Conservation (phyloP, 2,329 filamentous ascomycete genomes). For the Xylaria sp. region DNA sequence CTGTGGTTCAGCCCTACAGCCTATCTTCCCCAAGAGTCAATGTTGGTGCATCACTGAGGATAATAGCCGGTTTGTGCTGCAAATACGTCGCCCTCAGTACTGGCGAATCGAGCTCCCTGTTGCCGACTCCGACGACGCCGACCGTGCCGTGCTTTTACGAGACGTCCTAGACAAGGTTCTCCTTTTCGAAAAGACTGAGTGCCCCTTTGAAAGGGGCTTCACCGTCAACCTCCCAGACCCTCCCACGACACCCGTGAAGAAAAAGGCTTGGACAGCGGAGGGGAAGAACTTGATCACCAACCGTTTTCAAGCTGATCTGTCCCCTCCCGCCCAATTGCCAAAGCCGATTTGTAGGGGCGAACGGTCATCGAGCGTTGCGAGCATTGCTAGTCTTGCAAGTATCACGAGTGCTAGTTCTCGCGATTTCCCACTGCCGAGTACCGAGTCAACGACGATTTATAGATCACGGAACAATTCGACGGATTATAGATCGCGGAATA, state of each 20-base stretch:
- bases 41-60: conserved; percentile 88
- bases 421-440: conserved; percentile 6
- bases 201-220: conserved; percentile 76
- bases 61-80: conserved; percentile 76
- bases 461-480: not conserved
- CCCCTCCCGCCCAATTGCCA: conserved; percentile 22
- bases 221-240: conserved; percentile 67
- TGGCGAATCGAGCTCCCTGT: conserved; percentile 85
- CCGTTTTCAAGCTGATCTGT: conserved; percentile 31
- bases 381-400: too few relatives aligned
- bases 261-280: conserved; percentile 62
- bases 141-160: conserved; percentile 62
- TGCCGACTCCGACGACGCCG: conserved; percentile 56
- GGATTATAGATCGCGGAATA: not conserved
- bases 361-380: conserved; percentile 9
- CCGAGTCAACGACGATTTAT: not conserved
- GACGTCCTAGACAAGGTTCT: conserved; percentile 65
- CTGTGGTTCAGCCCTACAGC: conserved; percentile 75
- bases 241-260: conserved; percentile 59
- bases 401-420: conserved; percentile 6
- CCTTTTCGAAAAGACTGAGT: conserved; percentile 81
- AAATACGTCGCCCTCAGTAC: conserved; percentile 76
- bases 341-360: conserved; percentile 22
- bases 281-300: conserved; percentile 37
- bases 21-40: conserved; percentile 83